Evolutionary conservation across 2,329 filamentous ascomycete genomes (phyloP), one percentile per base, ranked within the genome.

Genomic region (Ophiostoma sp.): DNA sequence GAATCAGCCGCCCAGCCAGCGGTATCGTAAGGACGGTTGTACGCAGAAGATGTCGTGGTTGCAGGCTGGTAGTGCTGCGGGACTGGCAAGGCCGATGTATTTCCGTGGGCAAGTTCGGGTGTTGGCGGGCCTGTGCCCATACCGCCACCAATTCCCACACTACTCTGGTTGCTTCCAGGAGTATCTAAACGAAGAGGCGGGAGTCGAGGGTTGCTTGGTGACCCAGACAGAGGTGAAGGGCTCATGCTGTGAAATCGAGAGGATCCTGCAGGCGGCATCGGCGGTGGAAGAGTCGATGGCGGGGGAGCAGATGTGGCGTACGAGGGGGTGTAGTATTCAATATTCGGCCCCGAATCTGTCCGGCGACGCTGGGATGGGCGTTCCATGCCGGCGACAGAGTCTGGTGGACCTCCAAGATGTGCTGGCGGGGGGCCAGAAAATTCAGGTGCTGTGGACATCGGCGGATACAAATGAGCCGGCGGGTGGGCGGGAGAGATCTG

Each of bases 151-250:
- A 57, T 52, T 50, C 76, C 79, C 79, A 55, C 79, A 76, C 69
- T 80, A 76, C 74, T 81, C 73, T 31, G 42, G 77, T 79, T 72
- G 74, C 70, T 80, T 76, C 48, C 77, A 72, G 75, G 75, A 63
- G 75, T 72, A 19, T 76, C 73, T 73, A 76, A 57, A 0, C 73
- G 74, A 11, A 75, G 42, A 5, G 73, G 73, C 3, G 73, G 74
- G 19, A 76, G 69, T 1, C 73, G 74, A 7, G 74, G 71, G 45
- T 72, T 70, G 57, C 31, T 72, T 8, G 75, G 74, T 17, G 74
- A 76, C 0, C 63, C 74, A 5, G 74, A 73, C n/a, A 74, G 71
- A 11, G 74, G 71, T 2, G 74, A 75, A 17, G 75, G 75, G 15
- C 72, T 74, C 70, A 75, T 69, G 39, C 73, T 75, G 55, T 70